Evolutionary conservation across 2,329 filamentous ascomycete genomes (phyloP).

Genomic region (Phyllachora maydis): DNA sequence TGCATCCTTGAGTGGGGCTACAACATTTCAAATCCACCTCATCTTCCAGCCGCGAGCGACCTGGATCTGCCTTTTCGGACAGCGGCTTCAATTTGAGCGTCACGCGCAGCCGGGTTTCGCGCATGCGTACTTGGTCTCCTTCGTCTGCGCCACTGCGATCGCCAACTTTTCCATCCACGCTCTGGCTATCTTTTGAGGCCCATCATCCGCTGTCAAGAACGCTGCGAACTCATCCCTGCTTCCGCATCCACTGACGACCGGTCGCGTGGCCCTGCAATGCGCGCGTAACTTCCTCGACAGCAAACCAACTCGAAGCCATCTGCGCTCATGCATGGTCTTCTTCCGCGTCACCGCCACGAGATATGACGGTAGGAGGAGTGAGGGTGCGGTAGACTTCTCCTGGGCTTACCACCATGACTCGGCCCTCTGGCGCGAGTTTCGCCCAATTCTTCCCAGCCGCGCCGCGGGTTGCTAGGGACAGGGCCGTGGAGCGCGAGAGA

Average conservation of each 20-base stretch:
- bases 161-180: neutral
- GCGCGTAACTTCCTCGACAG: conserved; percentile 6
- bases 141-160: too few species aligned
- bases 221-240: neutral
- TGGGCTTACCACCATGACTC: conserved; percentile 48
- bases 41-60: too few species aligned
- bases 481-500: conserved; percentile 39
- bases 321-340: conserved; percentile 16
- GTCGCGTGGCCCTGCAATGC: conserved; percentile 19
- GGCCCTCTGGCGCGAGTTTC: conserved; percentile 56
- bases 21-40: too few species aligned
- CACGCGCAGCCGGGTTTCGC: too few species aligned
- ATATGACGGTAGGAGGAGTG: conserved; percentile 36
- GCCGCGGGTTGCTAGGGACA: conserved; percentile 41
- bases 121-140: too few species aligned
- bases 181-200: neutral
- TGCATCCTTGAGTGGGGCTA: too few species aligned
- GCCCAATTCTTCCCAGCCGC: conserved; percentile 73
- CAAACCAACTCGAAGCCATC: conserved; percentile 4
- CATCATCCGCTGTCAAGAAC: conserved; percentile 1
- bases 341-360: conserved; percentile 14
- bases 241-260: conserved; percentile 3
- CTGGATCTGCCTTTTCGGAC: too few species aligned
- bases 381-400: conserved; percentile 27
- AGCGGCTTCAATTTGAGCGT: too few species aligned